These are phyloP conservation scores for Pseudopediastrum boryanum DNA, from an alignment of 139 green algal species.

Conservation along the genomic window DNA sequence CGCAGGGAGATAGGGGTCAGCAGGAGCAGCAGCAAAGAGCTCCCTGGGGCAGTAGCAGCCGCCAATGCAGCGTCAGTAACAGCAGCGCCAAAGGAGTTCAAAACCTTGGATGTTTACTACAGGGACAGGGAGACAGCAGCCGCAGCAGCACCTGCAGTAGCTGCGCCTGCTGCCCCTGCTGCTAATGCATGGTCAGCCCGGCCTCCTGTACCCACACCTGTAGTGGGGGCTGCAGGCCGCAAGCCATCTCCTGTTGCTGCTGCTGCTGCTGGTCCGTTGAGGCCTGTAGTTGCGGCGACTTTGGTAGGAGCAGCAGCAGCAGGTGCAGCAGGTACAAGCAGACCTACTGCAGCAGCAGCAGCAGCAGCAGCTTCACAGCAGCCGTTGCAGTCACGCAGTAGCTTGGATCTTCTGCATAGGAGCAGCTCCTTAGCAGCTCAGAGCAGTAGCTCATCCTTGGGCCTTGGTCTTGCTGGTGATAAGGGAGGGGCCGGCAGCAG, in stretches of 20 bases:
- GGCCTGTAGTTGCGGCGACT: no score
- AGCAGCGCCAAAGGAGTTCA: conserved; percentile 23
- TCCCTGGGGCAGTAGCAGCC: conserved; percentile 6
- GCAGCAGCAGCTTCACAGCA: background rate
- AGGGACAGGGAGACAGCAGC: conserved; percentile 26
- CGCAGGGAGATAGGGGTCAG: conserved; percentile 43
- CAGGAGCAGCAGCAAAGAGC: conserved; percentile 5
- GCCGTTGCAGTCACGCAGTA: background rate
- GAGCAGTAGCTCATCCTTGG: conserved; percentile 11
- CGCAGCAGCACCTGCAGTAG: conserved; percentile 3
- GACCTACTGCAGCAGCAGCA: conserved; percentile 11
- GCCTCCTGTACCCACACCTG: background rate
- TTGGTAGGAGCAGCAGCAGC: conserved; percentile 16
- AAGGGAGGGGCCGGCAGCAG: background rate
- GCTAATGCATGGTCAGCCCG: conserved; percentile 20
- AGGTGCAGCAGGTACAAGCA: background rate
- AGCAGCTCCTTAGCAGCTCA: background rate
- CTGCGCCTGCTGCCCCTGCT: background rate
- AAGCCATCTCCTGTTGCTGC: no score
- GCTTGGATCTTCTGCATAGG: background rate
- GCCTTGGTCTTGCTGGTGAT: background rate
- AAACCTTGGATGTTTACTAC: conserved; percentile 31
- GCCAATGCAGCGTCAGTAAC: background rate
- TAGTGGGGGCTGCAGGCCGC: no score
- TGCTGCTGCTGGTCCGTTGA: no score